A percentile compares a stretch with the other conserved stretches of the same genome.
phyloP scores from a whole-genome alignment of 2,329 filamentous ascomycete species.

The Calonectria henricotiae region DNA sequence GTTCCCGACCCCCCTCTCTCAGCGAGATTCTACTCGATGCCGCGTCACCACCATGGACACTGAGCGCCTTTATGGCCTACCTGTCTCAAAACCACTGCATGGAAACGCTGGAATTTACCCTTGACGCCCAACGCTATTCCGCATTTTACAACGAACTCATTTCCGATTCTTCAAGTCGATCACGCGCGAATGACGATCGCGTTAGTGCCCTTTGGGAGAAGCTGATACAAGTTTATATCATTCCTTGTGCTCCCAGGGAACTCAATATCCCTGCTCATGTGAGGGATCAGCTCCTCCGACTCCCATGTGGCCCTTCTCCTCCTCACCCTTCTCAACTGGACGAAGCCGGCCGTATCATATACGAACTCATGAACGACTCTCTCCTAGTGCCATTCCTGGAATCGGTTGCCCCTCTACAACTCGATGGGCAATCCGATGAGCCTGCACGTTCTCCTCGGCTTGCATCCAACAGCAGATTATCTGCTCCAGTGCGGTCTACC shows the following conservation, averaged over 20 bases:
- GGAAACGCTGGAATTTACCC: slow-evolving; percentile 96
- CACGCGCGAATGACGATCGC: slow-evolving; percentile 71
- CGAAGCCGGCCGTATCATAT: slow-evolving; percentile 88
- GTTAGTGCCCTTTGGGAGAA: slow-evolving; percentile 89
- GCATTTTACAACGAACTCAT: slow-evolving; percentile 68
- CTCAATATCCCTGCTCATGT: slow-evolving; percentile 92
- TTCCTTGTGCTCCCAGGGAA: slow-evolving; percentile 87
- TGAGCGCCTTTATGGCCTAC: slow-evolving; percentile 96
- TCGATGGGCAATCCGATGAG: slow-evolving; percentile 58
- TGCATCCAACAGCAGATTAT: slow-evolving; percentile 61
- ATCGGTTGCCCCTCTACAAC: slow-evolving; percentile 63
- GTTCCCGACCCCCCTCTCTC: slow-evolving; percentile 75
- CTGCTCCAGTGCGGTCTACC: slow-evolving; percentile 53
- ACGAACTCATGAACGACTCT: slow-evolving; percentile 98
- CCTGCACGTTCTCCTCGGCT: slow-evolving; percentile 64
- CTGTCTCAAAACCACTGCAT: slow-evolving; percentile 97
- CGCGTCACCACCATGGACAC: slow-evolving; percentile 89
- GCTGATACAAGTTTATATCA: slow-evolving; percentile 91
- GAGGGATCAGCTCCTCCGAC: slow-evolving; percentile 82
- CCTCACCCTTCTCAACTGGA: slow-evolving; percentile 84
- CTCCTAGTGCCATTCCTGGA: slow-evolving; percentile 94
- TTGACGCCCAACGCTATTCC: slow-evolving; percentile 91
- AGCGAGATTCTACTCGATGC: slow-evolving; percentile 90
- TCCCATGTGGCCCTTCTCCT: slow-evolving; percentile 72
- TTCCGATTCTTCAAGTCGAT: slow-evolving; percentile 57